A percentile compares a stretch with the other conserved stretches of the same genome.
phyloP scores from a whole-genome alignment of 2,329 filamentous ascomycete genomes.

The Colletotrichum spinosum region DNA sequence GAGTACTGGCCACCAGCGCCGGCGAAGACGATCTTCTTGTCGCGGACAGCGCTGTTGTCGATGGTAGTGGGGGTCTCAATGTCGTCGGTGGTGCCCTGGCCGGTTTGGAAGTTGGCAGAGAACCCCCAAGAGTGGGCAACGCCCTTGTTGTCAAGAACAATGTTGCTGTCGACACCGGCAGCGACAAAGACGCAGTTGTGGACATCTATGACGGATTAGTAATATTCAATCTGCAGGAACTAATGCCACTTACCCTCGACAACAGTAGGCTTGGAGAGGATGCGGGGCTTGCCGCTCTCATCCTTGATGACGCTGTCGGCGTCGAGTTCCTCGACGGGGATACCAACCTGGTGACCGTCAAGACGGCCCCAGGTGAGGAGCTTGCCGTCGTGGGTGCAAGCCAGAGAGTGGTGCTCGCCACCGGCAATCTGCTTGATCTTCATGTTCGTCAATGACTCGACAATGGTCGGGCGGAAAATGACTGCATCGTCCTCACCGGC shows the following conservation, averaged over 20 bases:
- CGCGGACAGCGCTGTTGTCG: constrained; percentile 85
- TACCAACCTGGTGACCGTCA: constrained; percentile 66
- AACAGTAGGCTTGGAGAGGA: constrained; percentile 74
- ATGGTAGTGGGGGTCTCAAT: constrained; percentile 81
- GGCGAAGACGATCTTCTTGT: constrained; percentile 80
- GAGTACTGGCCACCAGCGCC: constrained; percentile 90
- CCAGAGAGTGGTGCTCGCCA: constrained; percentile 77
- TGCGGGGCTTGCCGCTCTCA: constrained; percentile 73
- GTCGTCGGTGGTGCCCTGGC: constrained; percentile 82
- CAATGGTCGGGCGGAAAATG: constrained; percentile 76
- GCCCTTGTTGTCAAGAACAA: constrained; percentile 77
- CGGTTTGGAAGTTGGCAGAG: constrained; percentile 82
- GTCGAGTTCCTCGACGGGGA: constrained; percentile 66
- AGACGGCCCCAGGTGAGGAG: constrained; percentile 71
- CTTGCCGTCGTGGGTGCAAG: constrained; percentile 66
- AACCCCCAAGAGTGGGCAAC: constrained; percentile 86
- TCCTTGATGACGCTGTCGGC: constrained; percentile 73
- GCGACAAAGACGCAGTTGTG: constrained; percentile 70
- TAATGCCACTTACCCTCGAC: constrained; percentile 62
- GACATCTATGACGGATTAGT: constrained; percentile 48
- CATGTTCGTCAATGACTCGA: constrained; percentile 72
- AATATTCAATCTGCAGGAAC: neutral
- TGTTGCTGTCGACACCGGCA: constrained; percentile 78
- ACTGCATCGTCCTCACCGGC: constrained; percentile 77
- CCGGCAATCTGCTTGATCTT: constrained; percentile 77